Conservation (phyloP, 768 basidiomycete species). For the Mycena albidolilacea region DNA sequence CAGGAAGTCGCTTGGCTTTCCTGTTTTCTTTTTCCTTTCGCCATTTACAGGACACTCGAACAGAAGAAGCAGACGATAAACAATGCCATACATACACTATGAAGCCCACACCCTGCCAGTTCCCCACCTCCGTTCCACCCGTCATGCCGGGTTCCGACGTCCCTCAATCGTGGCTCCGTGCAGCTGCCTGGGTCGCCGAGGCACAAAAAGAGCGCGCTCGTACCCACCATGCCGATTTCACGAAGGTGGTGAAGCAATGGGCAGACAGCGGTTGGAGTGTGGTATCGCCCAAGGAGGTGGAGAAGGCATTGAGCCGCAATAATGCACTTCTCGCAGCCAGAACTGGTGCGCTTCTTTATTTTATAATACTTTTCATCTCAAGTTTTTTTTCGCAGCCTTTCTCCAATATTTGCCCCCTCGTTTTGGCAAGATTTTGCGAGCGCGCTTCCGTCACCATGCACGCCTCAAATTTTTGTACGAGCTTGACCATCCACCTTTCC, state of each 20-base stretch:
- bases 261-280: too few relatives aligned
- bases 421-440: background rate
- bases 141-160: background rate
- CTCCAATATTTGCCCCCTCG: background rate
- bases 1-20: constrained; percentile 6
- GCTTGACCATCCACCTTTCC: background rate
- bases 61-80: background rate
- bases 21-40: background rate
- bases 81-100: background rate
- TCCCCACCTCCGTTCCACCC: background rate
- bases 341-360: background rate
- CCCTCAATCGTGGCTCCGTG: background rate
- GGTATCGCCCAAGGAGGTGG: too few relatives aligned
- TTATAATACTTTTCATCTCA: background rate
- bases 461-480: constrained; percentile 1
- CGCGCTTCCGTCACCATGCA: background rate
- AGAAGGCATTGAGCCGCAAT: too few relatives aligned
- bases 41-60: background rate
- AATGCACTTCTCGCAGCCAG: background rate
- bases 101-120: too few relatives aligned
- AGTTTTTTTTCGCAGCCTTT: background rate
- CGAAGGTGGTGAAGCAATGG: too few relatives aligned
- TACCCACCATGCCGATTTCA: too few relatives aligned
- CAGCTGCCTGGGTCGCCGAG: background rate
- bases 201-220: background rate